Conservation (phyloP, 306 rosid genomes). For the Medicago lupulina region DNA sequence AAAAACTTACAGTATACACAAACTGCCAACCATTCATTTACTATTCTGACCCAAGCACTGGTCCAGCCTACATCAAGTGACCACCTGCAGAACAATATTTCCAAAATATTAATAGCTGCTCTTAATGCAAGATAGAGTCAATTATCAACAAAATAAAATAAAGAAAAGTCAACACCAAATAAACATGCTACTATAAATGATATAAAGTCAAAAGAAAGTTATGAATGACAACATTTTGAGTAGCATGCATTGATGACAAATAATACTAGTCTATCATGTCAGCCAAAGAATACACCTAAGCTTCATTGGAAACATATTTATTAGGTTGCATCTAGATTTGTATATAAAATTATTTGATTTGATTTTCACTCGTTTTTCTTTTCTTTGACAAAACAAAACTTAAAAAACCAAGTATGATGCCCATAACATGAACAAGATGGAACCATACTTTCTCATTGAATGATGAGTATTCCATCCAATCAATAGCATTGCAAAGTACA, state of each 20-base stretch:
- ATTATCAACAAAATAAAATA: too few species aligned
- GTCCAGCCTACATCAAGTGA: slow-evolving; percentile 98
- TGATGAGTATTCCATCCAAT: slow-evolving; percentile 91
- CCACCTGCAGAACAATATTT: slow-evolving; percentile 68
- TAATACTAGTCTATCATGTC: slow-evolving; percentile 2
- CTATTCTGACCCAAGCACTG: slow-evolving; percentile 94
- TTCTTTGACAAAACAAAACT: slow-evolving; percentile 10
- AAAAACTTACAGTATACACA: slow-evolving; percentile 82
- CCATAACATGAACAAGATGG: slow-evolving; percentile 4
- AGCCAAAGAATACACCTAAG: not conserved
- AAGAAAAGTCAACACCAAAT: slow-evolving; percentile 14
- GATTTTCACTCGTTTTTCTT: not conserved
- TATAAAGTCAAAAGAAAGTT: not conserved
- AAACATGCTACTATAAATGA: slow-evolving; percentile 8
- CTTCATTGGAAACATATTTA: not conserved
- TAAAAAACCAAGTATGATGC: slow-evolving; percentile 8
- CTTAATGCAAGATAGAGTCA: not conserved
- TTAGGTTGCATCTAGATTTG: not conserved
- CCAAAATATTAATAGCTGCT: not conserved
- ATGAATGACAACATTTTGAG: slow-evolving; percentile 7
- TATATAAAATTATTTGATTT: not conserved
- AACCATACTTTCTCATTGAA: slow-evolving; percentile 70
- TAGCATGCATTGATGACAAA: not conserved
- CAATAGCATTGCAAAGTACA: slow-evolving; percentile 98
- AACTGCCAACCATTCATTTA: slow-evolving; percentile 95